Base-by-base conservation (phyloP, 2,329 filamentous ascomycete genomes). In the Corniculantispora saksenae region DNA sequence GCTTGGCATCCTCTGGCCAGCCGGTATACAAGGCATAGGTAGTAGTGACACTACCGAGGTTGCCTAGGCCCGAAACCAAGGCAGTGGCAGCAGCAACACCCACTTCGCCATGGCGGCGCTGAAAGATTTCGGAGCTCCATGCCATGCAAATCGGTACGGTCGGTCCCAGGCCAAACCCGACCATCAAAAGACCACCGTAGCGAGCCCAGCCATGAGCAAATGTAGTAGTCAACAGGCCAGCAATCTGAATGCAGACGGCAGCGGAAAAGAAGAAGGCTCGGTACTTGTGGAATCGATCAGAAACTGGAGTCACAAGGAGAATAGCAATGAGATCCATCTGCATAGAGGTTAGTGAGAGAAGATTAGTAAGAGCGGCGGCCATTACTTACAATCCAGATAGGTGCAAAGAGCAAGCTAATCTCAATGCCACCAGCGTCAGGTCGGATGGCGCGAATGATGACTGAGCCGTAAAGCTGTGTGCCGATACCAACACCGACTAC, bases 131-230 rank as follows among this genome's bases (percentile, higher is more conserved):
- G 68, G 89, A 92, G 38, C 91, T 93, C 93, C 93, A 97, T 43
- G 93, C 90, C 93, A 97, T 97, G 76, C 91, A 94, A 72, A 94
- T 94, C 13, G 93, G 93, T 1, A 97, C 93, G 0, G 93, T 97
- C 3, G 93, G 93, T 1, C 93, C 93, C 2, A 97, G 88, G 0
- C 93, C 93, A 72, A 97, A 97, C 5, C 93, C 93, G 43, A 97
- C 90, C 79, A 97, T 89, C 59, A 97, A 81, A n/a, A 97, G 86
- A 4, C 93, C 93, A 56, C 91, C 92, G 74, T 97, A 97, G 50
- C 93, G 88, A 2, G 91, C 89, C 92, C 93, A 97, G 45, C 89
- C 87, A 70, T 89, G 87, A 6, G 91, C 89, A 75, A 94, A 93
- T 0, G 92, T 96, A 40, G 90, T 91, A 6, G 90, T 84, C 12